A percentile compares a stretch with the other conserved stretches of the same genome.
Conservation (phyloP, 2,329 filamentous ascomycete species). For the Lojkania enalia region DNA sequence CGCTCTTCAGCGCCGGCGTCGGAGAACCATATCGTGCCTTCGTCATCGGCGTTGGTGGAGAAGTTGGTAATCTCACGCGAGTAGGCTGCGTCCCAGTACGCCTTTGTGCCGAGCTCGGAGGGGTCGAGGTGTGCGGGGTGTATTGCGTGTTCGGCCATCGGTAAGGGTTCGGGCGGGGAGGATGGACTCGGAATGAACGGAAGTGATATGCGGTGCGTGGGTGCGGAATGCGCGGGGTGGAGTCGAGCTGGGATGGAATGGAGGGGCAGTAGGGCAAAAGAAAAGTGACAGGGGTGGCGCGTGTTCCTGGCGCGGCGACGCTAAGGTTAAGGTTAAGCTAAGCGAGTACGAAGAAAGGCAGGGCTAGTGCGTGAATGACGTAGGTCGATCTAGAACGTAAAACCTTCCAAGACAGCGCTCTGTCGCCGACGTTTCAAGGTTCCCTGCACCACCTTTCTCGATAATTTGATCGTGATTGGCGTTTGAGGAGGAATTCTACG, state of each 20-base stretch:
- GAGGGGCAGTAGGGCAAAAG: not conserved
- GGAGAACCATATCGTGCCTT: slow-evolving; percentile 94
- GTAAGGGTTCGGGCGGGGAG: not conserved
- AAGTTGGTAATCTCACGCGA: slow-evolving; percentile 72
- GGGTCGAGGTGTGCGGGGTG: slow-evolving; percentile 62
- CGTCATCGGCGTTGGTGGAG: slow-evolving; percentile 71
- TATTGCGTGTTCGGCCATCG: slow-evolving; percentile 1
- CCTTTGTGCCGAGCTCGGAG: slow-evolving; percentile 81
- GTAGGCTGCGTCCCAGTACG: slow-evolving; percentile 67
- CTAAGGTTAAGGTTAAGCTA: not conserved
- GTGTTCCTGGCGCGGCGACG: not conserved
- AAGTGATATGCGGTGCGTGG: not conserved
- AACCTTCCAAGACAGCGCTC: no score
- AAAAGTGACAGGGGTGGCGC: not conserved
- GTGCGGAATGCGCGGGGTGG: not conserved
- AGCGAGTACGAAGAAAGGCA: not conserved
- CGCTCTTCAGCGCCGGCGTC: slow-evolving; percentile 87
- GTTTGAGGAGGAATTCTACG: not conserved
- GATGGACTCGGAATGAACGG: not conserved
- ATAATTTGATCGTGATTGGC: not conserved
- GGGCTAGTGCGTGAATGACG: not conserved
- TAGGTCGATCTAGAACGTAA: not conserved
- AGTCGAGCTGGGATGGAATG: not conserved
- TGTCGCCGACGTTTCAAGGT: not conserved
- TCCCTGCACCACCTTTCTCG: not conserved